These are phyloP conservation scores for Russula lepida DNA, from an alignment of 768 basidiomycete species.

Conservation along the genomic window DNA sequence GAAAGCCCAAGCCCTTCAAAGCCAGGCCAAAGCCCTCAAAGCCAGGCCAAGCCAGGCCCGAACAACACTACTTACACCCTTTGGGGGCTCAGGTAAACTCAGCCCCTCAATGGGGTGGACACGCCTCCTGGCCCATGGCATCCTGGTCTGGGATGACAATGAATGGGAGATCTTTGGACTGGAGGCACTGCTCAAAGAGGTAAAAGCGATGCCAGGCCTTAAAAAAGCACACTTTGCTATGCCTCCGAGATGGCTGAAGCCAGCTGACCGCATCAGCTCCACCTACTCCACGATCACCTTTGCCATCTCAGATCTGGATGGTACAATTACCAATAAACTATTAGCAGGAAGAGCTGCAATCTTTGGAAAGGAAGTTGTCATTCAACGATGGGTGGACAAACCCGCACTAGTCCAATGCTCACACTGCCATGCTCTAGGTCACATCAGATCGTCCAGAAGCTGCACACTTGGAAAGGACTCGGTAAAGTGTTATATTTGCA, in stretches of 20 bases:
- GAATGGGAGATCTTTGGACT: not conserved
- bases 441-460: too few relatives aligned
- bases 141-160: not conserved
- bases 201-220: not conserved
- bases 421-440: too few relatives aligned
- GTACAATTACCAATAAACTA: not conserved
- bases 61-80: not conserved
- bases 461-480: too few relatives aligned
- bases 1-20: too few relatives aligned
- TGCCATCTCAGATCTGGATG: not conserved
- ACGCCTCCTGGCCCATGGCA: not conserved
- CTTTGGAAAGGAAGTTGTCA: too few relatives aligned
- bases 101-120: too few relatives aligned
- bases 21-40: too few relatives aligned
- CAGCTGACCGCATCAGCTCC: not conserved
- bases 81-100: not conserved
- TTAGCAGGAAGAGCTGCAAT: not conserved
- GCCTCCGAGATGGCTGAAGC: too few relatives aligned
- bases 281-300: not conserved
- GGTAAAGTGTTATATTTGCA: too few relatives aligned
- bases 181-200: too few relatives aligned
- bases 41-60: too few relatives aligned
- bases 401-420: not conserved
- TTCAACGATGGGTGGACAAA: too few relatives aligned
- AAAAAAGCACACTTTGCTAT: not conserved